A percentile compares a stretch with the other conserved stretches of the same genome.
These are phyloP conservation scores for Hylodesmum podocarpum DNA, from an alignment of 306 rosid genomes.

Conservation along the genomic window DNA sequence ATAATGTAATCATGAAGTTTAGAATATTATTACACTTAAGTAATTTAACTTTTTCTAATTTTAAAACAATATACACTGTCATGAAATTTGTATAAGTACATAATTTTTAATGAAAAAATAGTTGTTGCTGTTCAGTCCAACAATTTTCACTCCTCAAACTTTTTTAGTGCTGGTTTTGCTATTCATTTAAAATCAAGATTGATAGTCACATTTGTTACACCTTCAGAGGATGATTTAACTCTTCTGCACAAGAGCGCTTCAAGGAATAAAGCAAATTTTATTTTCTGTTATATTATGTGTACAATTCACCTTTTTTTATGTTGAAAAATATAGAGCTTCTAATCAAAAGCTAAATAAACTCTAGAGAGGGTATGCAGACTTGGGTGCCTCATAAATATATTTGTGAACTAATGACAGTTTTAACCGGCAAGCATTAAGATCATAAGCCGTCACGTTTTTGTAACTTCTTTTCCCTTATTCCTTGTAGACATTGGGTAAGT, in stretches of 20 bases:
- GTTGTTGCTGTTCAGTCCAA: too few species aligned
- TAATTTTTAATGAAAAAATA: too few species aligned
- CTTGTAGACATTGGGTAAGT: neutral
- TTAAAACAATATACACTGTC: too few species aligned
- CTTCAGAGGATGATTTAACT: neutral
- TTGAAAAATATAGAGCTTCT: slow-evolving; percentile 61
- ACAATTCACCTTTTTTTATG: slow-evolving; percentile 35
- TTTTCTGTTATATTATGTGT: neutral
- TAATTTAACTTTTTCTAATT: too few species aligned
- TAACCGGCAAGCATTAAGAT: neutral
- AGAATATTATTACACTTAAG: too few species aligned
- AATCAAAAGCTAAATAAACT: slow-evolving; percentile 59
- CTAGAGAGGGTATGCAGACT: slow-evolving; percentile 64
- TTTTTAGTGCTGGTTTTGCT: slow-evolving; percentile 1
- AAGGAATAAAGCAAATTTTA: neutral
- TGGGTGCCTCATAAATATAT: neutral
- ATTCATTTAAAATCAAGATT: slow-evolving; percentile 14
- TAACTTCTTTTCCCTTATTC: neutral
- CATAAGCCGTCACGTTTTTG: neutral
- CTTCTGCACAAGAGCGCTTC: neutral
- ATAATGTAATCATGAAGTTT: too few species aligned
- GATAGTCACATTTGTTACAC: neutral
- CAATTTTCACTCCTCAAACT: too few species aligned
- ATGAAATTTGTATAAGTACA: too few species aligned
- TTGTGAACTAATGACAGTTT: neutral